Evolutionary conservation across 2,329 filamentous ascomycete genomes (phyloP).

Genomic region (Zasmidium angulare): DNA sequence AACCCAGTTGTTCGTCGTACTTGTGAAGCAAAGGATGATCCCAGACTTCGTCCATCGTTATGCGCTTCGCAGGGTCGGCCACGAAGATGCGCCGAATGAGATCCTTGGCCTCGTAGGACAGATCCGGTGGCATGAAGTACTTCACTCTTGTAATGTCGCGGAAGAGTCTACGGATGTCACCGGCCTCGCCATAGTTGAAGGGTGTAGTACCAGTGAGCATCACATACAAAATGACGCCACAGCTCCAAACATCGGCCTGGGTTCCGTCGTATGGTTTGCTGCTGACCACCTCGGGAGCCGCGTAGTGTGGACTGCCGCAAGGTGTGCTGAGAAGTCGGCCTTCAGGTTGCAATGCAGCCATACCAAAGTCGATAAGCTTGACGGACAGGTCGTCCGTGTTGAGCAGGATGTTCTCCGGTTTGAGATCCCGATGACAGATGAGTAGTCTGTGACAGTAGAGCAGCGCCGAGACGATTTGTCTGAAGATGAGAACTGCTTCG

Average conservation of each 20-base stretch:
- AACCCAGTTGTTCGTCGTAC: conserved; percentile 70
- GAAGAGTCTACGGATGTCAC: conserved; percentile 65
- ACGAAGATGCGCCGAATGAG: conserved; percentile 78
- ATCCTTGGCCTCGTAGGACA: conserved; percentile 70
- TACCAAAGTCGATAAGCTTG: conserved; percentile 96
- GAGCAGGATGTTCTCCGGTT: conserved; percentile 94
- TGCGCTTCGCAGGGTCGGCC: conserved; percentile 73
- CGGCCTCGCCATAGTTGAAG: conserved; percentile 66
- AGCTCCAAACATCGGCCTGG: conserved; percentile 90
- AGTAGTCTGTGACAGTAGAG: conserved; percentile 92
- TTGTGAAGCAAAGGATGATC: conserved; percentile 81
- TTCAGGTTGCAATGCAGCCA: conserved; percentile 87
- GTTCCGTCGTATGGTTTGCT: conserved; percentile 77
- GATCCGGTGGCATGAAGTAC: conserved; percentile 46
- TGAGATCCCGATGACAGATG: conserved; percentile 93
- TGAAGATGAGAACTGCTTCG: conserved; percentile 79
- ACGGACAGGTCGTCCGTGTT: conserved; percentile 68
- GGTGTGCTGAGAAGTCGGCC: conserved; percentile 80
- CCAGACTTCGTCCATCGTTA: conserved; percentile 81
- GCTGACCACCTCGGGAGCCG: conserved; percentile 85
- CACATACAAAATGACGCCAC: conserved; percentile 85
- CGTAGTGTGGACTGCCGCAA: conserved; percentile 95
- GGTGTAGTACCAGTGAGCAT: conserved; percentile 81
- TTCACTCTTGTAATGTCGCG: conserved; percentile 51
- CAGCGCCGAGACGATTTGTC: conserved; percentile 88